Conservation (phyloP, 2,329 filamentous ascomycete species). For the Rhynchosporium secalis region DNA sequence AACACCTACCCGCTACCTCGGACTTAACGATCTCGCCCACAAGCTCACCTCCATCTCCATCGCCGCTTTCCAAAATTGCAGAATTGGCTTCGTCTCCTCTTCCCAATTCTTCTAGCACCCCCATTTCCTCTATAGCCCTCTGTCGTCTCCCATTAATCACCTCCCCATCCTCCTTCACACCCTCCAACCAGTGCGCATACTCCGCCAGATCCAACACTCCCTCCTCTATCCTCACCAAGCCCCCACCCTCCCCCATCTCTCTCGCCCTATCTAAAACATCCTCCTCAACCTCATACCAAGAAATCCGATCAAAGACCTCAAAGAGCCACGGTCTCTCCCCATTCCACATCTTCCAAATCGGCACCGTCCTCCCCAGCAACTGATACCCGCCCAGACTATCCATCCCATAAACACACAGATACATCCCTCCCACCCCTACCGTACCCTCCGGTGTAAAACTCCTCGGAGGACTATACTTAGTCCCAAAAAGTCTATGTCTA, state of each 20-base stretch:
- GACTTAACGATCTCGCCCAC: background rate
- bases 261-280: constrained; percentile 4
- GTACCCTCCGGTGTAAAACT: constrained; percentile 13
- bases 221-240: constrained; percentile 9
- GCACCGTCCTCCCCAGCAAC: constrained; percentile 12
- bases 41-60: background rate
- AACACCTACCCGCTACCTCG: constrained; percentile 12
- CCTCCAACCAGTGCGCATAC: constrained; percentile 1
- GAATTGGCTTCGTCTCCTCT: background rate
- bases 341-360: constrained; percentile 13
- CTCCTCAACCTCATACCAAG: constrained; percentile 6
- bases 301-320: constrained; percentile 8
- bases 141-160: constrained; percentile 1
- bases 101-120: constrained; percentile 13
- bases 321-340: constrained; percentile 6
- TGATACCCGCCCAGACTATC: constrained; percentile 17
- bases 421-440: constrained; percentile 12
- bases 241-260: background rate
- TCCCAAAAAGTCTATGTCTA: constrained; percentile 14
- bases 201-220: constrained; percentile 3
- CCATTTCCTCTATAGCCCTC: constrained; percentile 26
- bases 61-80: background rate
- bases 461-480: constrained; percentile 12
- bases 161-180: background rate
- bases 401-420: constrained; percentile 18